Evolutionary conservation across 805 yeast genomes (phyloP).

Genomic region (Yueomyces sp.): DNA sequence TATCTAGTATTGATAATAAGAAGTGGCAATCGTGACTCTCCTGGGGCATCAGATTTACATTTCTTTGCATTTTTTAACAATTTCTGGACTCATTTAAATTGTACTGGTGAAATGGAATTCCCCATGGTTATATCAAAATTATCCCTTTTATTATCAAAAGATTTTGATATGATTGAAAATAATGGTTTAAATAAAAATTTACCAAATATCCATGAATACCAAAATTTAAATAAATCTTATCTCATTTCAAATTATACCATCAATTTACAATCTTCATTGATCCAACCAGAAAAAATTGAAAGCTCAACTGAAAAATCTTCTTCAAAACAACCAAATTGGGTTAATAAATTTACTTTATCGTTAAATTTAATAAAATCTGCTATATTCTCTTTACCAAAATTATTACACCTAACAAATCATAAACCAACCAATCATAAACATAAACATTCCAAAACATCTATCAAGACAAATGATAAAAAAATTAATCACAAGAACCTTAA

Average conservation of each 20-base stretch:
- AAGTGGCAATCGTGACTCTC: slow-evolving; percentile 7
- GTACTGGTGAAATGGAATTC: slow-evolving; percentile 21
- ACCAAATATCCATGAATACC: background rate
- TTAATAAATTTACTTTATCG: slow-evolving; percentile 2
- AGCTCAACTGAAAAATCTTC: background rate
- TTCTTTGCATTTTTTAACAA: slow-evolving; percentile 25
- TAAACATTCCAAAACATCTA: background rate
- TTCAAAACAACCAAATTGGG: background rate
- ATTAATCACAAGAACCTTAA: background rate
- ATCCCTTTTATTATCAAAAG: slow-evolving; percentile 13
- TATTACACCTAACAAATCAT: background rate
- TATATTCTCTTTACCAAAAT: slow-evolving; percentile 2
- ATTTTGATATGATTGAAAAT: slow-evolving; percentile 7
- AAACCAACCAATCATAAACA: background rate
- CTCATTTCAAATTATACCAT: background rate
- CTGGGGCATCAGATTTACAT: slow-evolving; percentile 10
- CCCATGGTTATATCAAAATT: slow-evolving; percentile 11
- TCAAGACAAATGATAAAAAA: background rate
- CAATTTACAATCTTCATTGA: background rate
- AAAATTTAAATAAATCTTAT: background rate
- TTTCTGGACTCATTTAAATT: slow-evolving; percentile 19
- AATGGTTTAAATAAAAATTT: slow-evolving; percentile 19
- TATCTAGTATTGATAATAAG: slow-evolving; percentile 46
- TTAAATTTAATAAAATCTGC: slow-evolving; percentile 5
- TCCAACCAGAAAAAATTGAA: background rate